Percentiles rank a stretch among this genome's conserved stretches.
Evolutionary conservation across 345 rosid species (phyloP).

Genomic region (Dovyalis caffra): DNA sequence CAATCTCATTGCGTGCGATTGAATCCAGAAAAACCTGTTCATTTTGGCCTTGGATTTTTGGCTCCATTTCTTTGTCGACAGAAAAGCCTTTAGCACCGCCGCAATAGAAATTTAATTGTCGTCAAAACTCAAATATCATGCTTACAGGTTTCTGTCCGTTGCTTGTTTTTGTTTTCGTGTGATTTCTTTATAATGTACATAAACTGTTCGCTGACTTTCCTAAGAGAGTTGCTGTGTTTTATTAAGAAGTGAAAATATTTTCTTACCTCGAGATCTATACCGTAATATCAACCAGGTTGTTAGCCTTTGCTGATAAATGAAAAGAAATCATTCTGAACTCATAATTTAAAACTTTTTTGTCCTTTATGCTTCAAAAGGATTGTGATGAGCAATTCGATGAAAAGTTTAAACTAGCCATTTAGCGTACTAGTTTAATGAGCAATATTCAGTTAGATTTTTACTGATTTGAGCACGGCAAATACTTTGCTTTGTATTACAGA

Average conservation of each 20-base stretch:
- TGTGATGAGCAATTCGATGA: no score
- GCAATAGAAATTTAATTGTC: no score
- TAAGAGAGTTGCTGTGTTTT: neutral
- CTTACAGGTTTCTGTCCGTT: neutral
- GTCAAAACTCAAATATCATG: constrained; percentile 2
- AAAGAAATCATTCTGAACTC: neutral
- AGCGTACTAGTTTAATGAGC: neutral
- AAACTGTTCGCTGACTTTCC: constrained; percentile 1
- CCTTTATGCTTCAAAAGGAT: neutral
- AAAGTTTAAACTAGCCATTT: neutral
- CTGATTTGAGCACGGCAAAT: neutral
- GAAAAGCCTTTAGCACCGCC: neutral
- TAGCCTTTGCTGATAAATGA: neutral
- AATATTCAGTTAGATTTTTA: neutral
- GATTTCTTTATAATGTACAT: neutral
- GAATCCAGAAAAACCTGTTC: neutral
- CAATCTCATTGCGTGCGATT: no score
- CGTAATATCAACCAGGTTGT: neutral
- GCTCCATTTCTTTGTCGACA: neutral
- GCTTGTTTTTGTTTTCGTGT: neutral
- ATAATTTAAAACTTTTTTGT: no score
- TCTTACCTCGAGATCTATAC: neutral
- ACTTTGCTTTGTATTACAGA: neutral
- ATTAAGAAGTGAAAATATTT: neutral
- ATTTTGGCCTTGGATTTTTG: neutral